Evolutionary conservation across 495 filamentous ascomycete genomes (phyloP).

Genomic region (Platismatia glauca): DNA sequence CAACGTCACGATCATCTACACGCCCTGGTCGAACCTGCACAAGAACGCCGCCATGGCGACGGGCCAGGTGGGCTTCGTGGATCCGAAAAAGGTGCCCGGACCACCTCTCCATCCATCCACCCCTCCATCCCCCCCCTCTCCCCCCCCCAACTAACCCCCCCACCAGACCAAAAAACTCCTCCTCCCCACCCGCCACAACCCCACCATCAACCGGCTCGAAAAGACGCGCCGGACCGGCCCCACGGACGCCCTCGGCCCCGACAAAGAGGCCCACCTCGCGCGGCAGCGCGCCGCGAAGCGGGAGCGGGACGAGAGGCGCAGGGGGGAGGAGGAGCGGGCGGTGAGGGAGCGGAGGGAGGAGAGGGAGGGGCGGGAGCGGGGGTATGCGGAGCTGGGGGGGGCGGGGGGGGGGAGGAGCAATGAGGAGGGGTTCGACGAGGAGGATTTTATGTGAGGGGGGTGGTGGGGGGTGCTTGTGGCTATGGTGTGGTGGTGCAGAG

Average conservation of each 20-base stretch:
- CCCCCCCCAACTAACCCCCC: too few species aligned
- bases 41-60: slow-evolving; percentile 95
- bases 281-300: slow-evolving; percentile 61
- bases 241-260: slow-evolving; percentile 60
- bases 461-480: not conserved
- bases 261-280: slow-evolving; percentile 66
- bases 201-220: slow-evolving; percentile 89
- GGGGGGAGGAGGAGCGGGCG: slow-evolving; percentile 70
- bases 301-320: slow-evolving; percentile 57
- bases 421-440: slow-evolving; percentile 39
- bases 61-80: slow-evolving; percentile 92
- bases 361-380: slow-evolving; percentile 90
- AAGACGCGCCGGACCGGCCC: slow-evolving; percentile 87
- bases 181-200: slow-evolving; percentile 67
- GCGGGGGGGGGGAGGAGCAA: slow-evolving; percentile 40
- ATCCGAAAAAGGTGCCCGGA: too few species aligned
- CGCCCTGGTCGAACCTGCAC: slow-evolving; percentile 92
- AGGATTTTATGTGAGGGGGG: slow-evolving; percentile 44
- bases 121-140: too few species aligned
- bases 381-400: slow-evolving; percentile 66
- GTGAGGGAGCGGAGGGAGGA: slow-evolving; percentile 73
- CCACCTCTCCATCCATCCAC: too few species aligned
- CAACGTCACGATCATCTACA: slow-evolving; percentile 93
- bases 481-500: not conserved
- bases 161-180: slow-evolving; percentile 74